These are phyloP conservation scores for Rhodocollybia butyracea DNA, from an alignment of 768 basidiomycete genomes.

Conservation along the genomic window DNA sequence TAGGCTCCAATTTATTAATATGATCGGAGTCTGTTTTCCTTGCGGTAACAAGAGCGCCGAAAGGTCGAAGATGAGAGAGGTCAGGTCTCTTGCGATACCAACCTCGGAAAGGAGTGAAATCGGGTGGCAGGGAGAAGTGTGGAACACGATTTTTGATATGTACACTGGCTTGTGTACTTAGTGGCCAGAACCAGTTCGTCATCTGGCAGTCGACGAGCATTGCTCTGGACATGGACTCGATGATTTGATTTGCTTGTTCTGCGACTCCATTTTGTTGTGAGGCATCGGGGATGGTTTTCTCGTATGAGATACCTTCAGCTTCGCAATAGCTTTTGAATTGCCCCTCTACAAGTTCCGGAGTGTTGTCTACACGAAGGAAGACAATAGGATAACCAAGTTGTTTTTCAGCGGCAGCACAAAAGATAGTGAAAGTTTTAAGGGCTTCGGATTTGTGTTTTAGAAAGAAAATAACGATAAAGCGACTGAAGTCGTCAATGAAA, in stretches of 20 bases:
- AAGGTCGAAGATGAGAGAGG: constrained; percentile 11
- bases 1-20: not conserved
- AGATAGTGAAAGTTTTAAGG: constrained; percentile 10
- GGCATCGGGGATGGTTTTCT: constrained; percentile 19
- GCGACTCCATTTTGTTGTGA: constrained; percentile 26
- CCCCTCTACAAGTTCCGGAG: constrained; percentile 18
- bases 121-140: constrained; percentile 9
- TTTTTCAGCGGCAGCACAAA: constrained; percentile 5
- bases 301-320: constrained; percentile 17
- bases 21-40: constrained; percentile 10
- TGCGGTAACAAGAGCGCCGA: constrained; percentile 12
- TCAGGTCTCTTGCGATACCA: constrained; percentile 7
- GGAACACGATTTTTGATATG: constrained; percentile 14
- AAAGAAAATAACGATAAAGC: constrained; percentile 7
- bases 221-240: constrained; percentile 16
- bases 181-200: constrained; percentile 16
- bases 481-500: constrained; percentile 22
- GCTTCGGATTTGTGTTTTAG: not conserved
- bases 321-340: constrained; percentile 15
- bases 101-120: constrained; percentile 15
- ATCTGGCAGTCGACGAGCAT: constrained; percentile 16
- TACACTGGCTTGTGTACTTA: constrained; percentile 12
- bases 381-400: not conserved
- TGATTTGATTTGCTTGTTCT: constrained; percentile 18
- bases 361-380: constrained; percentile 18